Evolutionary conservation across 2,329 filamentous ascomycete genomes (phyloP).

Genomic region (Elsinoe necatrix): DNA sequence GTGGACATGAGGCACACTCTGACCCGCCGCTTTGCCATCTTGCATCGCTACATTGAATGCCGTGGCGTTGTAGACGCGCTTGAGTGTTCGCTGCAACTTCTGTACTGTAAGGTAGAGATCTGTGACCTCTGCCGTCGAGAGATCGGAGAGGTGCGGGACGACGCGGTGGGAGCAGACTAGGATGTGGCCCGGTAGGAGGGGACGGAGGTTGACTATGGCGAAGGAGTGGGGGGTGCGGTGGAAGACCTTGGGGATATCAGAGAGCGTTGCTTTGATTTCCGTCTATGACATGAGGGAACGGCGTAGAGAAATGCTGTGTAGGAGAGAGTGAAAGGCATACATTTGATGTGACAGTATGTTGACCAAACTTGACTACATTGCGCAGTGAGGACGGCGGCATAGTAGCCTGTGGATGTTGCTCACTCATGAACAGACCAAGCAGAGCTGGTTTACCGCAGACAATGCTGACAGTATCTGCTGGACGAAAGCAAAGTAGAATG

Average conservation of each 20-base stretch:
- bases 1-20: constrained; percentile 90
- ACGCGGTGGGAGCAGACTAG: constrained; percentile 72
- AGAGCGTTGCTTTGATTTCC: too few species aligned
- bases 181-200: constrained; percentile 84
- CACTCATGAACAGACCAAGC: not conserved
- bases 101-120: constrained; percentile 88
- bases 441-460: not conserved
- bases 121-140: constrained; percentile 61
- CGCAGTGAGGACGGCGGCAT: constrained; percentile 18
- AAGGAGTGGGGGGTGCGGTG: constrained; percentile 70
- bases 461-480: not conserved
- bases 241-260: constrained; percentile 61
- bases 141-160: constrained; percentile 60
- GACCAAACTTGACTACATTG: constrained; percentile 58
- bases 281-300: too few species aligned
- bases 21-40: constrained; percentile 80
- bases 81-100: constrained; percentile 62
- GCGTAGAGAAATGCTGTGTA: too few species aligned
- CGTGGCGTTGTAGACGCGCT: constrained; percentile 53
- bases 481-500: too few species aligned
- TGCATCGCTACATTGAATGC: constrained; percentile 94
- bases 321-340: constrained; percentile 35
- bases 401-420: constrained; percentile 10
- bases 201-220: constrained; percentile 91
- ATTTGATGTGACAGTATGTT: constrained; percentile 67